These are phyloP conservation scores for Calonectria pseudoturangicola DNA, from an alignment of 2,329 filamentous ascomycete genomes.

Conservation along the genomic window DNA sequence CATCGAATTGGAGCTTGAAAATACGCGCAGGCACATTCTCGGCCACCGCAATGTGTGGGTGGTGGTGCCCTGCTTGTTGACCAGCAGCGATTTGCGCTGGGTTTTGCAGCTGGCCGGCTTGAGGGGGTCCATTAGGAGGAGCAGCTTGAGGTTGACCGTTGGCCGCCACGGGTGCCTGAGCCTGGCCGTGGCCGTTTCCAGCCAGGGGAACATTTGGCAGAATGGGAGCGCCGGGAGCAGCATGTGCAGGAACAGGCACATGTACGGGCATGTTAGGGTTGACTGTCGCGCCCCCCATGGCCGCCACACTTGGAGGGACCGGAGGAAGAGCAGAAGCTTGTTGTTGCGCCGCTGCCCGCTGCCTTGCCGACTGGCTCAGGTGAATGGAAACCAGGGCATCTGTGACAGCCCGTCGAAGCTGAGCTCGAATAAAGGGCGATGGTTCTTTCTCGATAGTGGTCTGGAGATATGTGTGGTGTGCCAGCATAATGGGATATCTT, in stretches of 20 bases:
- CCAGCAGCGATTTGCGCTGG: slow-evolving; percentile 17
- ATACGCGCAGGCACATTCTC: slow-evolving; percentile 78
- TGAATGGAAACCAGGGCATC: slow-evolving; percentile 67
- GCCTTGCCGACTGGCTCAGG: slow-evolving; percentile 62
- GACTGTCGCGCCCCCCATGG: slow-evolving; percentile 26
- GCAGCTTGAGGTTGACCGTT: slow-evolving; percentile 44
- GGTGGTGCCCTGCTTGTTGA: slow-evolving; percentile 53
- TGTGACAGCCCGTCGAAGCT: slow-evolving; percentile 70
- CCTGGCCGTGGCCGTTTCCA: slow-evolving; percentile 37
- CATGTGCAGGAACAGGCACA: background rate
- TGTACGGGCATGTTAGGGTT: slow-evolving; percentile 14
- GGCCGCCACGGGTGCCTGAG: slow-evolving; percentile 25
- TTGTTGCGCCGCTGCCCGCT: slow-evolving; percentile 42
- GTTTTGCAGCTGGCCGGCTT: slow-evolving; percentile 41
- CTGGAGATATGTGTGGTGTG: slow-evolving; percentile 69
- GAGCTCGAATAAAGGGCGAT: slow-evolving; percentile 67
- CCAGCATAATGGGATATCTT: slow-evolving; percentile 69
- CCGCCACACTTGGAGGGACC: slow-evolving; percentile 8
- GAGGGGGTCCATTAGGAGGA: slow-evolving; percentile 47
- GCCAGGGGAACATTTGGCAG: slow-evolving; percentile 16
- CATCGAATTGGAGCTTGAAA: slow-evolving; percentile 98
- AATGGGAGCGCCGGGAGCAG: slow-evolving; percentile 4
- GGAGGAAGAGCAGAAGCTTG: background rate
- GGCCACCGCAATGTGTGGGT: slow-evolving; percentile 67
- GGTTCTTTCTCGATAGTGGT: slow-evolving; percentile 70